Percentiles rank a stretch among this genome's conserved stretches.
Evolutionary conservation across 352 stramenopile species (phyloP).

Genomic region (Phytophthora melonis): DNA sequence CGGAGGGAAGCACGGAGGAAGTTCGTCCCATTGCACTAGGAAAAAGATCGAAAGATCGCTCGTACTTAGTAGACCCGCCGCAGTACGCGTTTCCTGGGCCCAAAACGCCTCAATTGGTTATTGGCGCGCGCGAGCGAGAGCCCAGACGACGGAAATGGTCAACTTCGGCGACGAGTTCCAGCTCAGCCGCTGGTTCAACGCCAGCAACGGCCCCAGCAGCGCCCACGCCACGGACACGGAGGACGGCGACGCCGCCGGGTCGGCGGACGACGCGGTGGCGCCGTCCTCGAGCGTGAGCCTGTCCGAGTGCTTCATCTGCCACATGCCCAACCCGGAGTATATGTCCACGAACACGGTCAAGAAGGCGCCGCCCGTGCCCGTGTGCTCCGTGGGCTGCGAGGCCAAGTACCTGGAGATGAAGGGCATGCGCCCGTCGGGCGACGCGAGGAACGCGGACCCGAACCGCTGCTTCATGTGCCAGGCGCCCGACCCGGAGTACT

Average conservation of each 20-base stretch:
- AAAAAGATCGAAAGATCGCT: conserved; percentile 41
- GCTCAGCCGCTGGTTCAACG: conserved; percentile 88
- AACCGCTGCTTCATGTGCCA: conserved; percentile 76
- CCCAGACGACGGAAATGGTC: conserved; percentile 26
- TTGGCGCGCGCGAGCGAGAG: conserved; percentile 21
- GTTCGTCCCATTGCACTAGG: not conserved
- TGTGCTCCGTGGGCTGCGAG: conserved; percentile 67
- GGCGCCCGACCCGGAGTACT: conserved; percentile 65
- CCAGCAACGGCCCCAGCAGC: conserved; percentile 33
- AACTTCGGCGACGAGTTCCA: conserved; percentile 73
- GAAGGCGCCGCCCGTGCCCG: conserved; percentile 62
- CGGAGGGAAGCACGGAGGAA: too few relatives aligned
- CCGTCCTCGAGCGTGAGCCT: conserved; percentile 30
- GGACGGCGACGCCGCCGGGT: conserved; percentile 44
- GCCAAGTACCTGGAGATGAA: conserved; percentile 66
- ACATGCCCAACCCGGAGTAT: conserved; percentile 67
- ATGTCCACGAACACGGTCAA: conserved; percentile 71
- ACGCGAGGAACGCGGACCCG: conserved; percentile 29
- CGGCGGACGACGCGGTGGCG: conserved; percentile 28
- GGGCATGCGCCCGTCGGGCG: conserved; percentile 49
- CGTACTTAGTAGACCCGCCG: conserved; percentile 41
- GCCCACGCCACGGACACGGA: conserved; percentile 53
- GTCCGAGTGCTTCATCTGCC: conserved; percentile 67
- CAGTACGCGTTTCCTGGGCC: not conserved
- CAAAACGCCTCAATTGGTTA: conserved; percentile 10